Evolutionary conservation across 345 rosid species (phyloP).

Genomic region (Psidium guajava): DNA sequence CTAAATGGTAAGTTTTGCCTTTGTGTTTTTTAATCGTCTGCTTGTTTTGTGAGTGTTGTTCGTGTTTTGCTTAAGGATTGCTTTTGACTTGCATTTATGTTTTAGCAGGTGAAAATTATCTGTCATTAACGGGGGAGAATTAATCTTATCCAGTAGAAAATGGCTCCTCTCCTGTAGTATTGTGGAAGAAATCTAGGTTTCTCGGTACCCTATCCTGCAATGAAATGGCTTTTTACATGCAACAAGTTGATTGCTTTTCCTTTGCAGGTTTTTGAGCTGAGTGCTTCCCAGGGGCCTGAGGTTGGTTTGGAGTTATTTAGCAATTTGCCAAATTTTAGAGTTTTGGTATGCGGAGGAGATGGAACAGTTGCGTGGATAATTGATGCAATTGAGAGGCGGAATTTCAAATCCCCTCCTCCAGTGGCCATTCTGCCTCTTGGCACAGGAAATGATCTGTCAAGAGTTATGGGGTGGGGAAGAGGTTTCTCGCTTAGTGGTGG

Average conservation of each 20-base stretch:
- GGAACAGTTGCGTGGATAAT: constrained; percentile 88
- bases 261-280: constrained; percentile 59
- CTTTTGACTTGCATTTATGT: not conserved
- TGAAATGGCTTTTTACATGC: not conserved
- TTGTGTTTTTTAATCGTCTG: not conserved
- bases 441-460: constrained; percentile 79
- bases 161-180: not conserved
- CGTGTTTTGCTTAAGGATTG: not conserved
- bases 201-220: not conserved
- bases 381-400: constrained; percentile 58
- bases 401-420: constrained; percentile 75
- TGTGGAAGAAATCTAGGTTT: not conserved
- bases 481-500: constrained; percentile 56
- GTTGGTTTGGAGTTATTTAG: constrained; percentile 59
- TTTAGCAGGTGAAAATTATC: not conserved
- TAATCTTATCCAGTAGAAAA: not conserved
- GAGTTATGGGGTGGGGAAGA: constrained; percentile 81
- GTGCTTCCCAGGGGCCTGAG: constrained; percentile 70
- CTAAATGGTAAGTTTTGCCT: not conserved
- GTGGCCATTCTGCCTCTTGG: constrained; percentile 80
- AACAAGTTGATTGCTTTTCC: not conserved
- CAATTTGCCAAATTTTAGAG: constrained; percentile 50
- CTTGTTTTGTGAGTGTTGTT: not conserved
- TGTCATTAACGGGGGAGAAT: not conserved
- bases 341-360: constrained; percentile 83